These are phyloP conservation scores for Blastomyces gilchristii DNA, from an alignment of 2,329 filamentous ascomycete genomes.

Conservation along the genomic window DNA sequence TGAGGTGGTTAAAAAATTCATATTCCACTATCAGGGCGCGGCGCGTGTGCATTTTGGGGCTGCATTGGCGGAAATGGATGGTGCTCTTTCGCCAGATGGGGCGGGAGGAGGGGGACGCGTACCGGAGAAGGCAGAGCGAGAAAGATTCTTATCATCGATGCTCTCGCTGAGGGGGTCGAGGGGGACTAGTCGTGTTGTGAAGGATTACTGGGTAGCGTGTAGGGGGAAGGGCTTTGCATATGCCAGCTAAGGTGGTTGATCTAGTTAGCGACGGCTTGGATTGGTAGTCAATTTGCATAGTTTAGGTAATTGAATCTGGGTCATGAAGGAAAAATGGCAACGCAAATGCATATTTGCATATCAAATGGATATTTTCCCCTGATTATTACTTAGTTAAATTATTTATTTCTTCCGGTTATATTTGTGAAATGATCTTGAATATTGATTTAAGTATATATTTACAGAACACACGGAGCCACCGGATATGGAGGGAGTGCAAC, in stretches of 20 bases:
- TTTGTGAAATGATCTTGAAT: background rate
- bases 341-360: background rate
- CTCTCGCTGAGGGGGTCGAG: constrained; percentile 30
- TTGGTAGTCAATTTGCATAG: background rate
- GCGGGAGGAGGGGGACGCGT: constrained; percentile 13
- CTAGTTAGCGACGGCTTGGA: background rate
- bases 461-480: background rate
- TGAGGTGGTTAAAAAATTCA: constrained; percentile 32
- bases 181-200: constrained; percentile 31
- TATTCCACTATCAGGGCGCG: constrained; percentile 34
- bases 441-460: background rate
- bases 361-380: background rate
- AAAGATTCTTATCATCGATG: constrained; percentile 33
- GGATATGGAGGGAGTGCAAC: background rate
- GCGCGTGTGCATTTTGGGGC: constrained; percentile 30
- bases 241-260: constrained; percentile 11
- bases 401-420: background rate
- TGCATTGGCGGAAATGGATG: constrained; percentile 26
- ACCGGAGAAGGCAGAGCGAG: constrained; percentile 29
- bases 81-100: constrained; percentile 4
- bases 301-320: background rate
- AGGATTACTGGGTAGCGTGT: constrained; percentile 37
- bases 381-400: background rate
- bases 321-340: background rate
- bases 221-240: constrained; percentile 35